Base-by-base conservation (phyloP, 768 basidiomycete genomes). In the Podaxis rugospora region DNA sequence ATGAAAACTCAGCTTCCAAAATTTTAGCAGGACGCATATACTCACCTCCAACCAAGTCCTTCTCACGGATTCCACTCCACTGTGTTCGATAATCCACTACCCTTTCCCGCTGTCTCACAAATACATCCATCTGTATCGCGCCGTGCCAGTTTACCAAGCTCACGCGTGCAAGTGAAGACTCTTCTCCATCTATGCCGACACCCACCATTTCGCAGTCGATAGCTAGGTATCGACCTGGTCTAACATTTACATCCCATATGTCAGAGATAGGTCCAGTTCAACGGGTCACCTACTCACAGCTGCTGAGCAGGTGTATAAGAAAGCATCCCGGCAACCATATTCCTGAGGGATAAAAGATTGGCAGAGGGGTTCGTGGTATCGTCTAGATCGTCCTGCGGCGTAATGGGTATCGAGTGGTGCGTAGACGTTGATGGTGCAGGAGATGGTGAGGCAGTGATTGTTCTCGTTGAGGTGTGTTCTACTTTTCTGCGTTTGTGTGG, bases 201-300 rank as follows among this genome's bases (percentile, higher is more conserved):
- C 95, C 95, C 10, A 98, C 95, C 94, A 98, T 97, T 74, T 98
- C 96, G 67, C 96, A 98, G 73, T 99, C 96, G 28, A 99, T 76
- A 0, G 93, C 86, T 46, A 97, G 75, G 64, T 90, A 90, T 68
- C 83, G 88, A 51, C 89, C 89, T 3, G 85, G 83, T 51, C 87
- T 86, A 55, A 16, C 39, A 14, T 37, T 39, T 37, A 32, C 21
- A n/a, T 4, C 49, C 5, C 23, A 21, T 9, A 6, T n/a, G 54
- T 40, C 13, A 40, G 7, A 37, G 32, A 16, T 23, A 50, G 54
- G 44, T 23, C 23, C 7, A 51, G 27, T 52, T 51, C 23, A 32
- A 39, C 18, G 25, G 35, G 21, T 62, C 35, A 58, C 36, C 9
- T 21, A 70, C 84, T 71, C 69, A 86, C 86, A 70, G 67, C 61